A percentile compares a stretch with the other conserved stretches of the same genome.
Evolutionary conservation across 225 moss, liverwort and hornwort genomes (phyloP).

Genomic region (Thuidium tamariscinum): DNA sequence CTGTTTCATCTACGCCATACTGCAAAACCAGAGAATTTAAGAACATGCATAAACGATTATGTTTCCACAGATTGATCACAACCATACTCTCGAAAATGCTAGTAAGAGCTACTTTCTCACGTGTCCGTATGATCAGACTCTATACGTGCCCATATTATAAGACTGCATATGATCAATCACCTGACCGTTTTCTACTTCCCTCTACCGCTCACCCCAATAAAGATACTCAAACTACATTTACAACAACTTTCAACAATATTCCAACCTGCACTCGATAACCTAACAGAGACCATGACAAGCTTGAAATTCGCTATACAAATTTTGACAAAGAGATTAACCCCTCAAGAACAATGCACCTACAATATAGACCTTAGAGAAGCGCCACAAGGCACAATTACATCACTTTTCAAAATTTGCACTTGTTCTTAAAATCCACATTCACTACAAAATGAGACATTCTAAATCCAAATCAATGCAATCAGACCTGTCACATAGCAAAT

Average conservation of each 20-base stretch:
- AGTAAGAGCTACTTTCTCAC: not conserved
- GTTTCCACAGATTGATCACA: not conserved
- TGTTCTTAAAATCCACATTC: not conserved
- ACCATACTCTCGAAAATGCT: not conserved
- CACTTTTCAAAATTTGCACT: not conserved
- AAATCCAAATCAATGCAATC: not conserved
- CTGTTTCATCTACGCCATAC: constrained; percentile 34
- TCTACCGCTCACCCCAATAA: not conserved
- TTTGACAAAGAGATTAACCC: not conserved
- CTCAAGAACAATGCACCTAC: not conserved
- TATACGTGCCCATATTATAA: not conserved
- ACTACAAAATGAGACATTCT: not conserved
- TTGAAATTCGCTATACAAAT: not conserved
- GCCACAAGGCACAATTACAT: not conserved
- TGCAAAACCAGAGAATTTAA: not conserved
- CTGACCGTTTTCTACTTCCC: not conserved
- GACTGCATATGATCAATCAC: not conserved
- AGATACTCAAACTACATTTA: not conserved
- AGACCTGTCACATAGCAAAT: not conserved
- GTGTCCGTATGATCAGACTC: not conserved
- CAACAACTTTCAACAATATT: not conserved
- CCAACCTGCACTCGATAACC: not conserved
- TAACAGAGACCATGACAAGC: not conserved
- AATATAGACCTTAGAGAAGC: not conserved
- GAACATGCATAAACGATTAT: not conserved